Base-by-base conservation (phyloP, 306 rosid genomes). In the Pyrus betulifolia region DNA sequence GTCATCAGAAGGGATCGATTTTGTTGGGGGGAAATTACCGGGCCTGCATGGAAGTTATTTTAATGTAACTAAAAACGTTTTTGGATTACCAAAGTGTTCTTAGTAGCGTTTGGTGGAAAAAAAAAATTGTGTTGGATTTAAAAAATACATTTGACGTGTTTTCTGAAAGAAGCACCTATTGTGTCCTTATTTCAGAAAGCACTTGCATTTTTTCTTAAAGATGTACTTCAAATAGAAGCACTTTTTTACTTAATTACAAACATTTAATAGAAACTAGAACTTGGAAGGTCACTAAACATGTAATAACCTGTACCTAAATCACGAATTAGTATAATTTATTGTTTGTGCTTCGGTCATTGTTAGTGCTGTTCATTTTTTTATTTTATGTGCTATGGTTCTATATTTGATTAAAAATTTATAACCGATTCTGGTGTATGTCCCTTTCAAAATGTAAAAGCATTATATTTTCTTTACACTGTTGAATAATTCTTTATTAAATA, bases 131-230 rank as follows among this genome's bases (percentile, higher is more conserved):
- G 2, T 1, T 51, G 8, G 3, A 7, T 51, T 51, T 18, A 15
- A 51, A 49, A 42, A 15, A 51, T 2, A 4, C 8, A 51, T 2
- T 51, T 15, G 21, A 51, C 2, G 21, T 17, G 21, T 7, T 17
- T 51, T 51, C 0, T 51, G 6, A 4, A 49, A 49, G 0, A 49
- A 49, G 0, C 21, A 49, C 0, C 0, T 49, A 2, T 0, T 49
- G 1, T 17, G 55, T 4, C 3, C 0, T 49, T 49, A 8, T 1
- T 49, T 49, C 2, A 0, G 1, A 49, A 15, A 49, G 18, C 3
- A 2, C 3, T 4, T 49, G 3, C 8, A 49, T 49, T 49, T 49
- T 49, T 49, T 4, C 7, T 5, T 4, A 46, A 46, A 1, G 45
- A 40, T 40, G 12, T 40, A 40, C 3, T 9, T 3, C 12, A 15